Percentiles rank a stretch among this genome's conserved stretches.
These are phyloP conservation scores for Neoconidiobolus thromboides DNA, from an alignment of 371 early-diverging fungal species.

Conservation along the genomic window DNA sequence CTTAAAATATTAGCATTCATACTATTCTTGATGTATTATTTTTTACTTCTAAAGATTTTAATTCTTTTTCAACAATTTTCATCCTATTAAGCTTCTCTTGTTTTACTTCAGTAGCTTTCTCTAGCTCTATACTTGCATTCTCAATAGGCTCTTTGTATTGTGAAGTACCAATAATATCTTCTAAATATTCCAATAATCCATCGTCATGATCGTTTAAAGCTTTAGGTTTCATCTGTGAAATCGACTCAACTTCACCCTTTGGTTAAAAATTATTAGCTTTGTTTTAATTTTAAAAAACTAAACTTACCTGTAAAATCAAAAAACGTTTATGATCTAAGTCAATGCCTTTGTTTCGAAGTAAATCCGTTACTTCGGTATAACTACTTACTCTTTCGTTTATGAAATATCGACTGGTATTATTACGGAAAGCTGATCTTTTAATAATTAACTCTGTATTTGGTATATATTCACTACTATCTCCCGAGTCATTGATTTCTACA, in stretches of 20 bases:
- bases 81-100: conserved; percentile 68
- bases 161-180: conserved; percentile 98
- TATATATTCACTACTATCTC: conserved; percentile 38
- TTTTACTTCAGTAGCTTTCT: conserved; percentile 53
- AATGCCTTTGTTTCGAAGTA: conserved; percentile 79
- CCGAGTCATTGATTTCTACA: conserved; percentile 63
- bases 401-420: conserved; percentile 53
- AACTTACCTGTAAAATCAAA: conserved; percentile 72
- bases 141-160: conserved; percentile 81
- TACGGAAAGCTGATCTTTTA: conserved; percentile 56
- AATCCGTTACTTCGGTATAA: conserved; percentile 67
- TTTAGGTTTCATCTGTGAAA: conserved; percentile 97
- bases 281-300: background rate
- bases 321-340: conserved; percentile 99
- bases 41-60: conserved; percentile 9
- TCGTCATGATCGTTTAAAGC: conserved; percentile 82
- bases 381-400: conserved; percentile 53
- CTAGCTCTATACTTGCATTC: conserved; percentile 37
- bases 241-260: conserved; percentile 98
- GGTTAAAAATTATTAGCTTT: background rate
- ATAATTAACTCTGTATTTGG: conserved; percentile 55
- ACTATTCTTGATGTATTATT: background rate
- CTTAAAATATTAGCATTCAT: conserved; percentile 12
- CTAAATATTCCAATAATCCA: conserved; percentile 97
- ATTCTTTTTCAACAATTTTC: conserved; percentile 23